Conservation (phyloP, 768 basidiomycete species). For the Boletus edulis region DNA sequence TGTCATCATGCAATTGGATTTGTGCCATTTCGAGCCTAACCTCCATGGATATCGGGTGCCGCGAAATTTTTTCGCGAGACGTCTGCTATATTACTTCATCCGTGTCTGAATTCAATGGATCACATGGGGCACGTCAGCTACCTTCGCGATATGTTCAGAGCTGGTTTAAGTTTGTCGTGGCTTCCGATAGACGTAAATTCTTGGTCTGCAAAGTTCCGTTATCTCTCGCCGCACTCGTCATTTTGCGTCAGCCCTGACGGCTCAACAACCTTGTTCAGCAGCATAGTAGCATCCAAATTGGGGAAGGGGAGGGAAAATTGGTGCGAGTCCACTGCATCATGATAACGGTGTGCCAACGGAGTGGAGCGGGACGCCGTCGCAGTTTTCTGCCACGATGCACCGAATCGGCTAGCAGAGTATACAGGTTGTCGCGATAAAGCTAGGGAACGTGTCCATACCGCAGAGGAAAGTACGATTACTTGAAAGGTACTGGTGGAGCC, state of each 20-base stretch:
- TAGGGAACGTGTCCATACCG: conserved; percentile 4
- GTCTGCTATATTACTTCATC: conserved; percentile 13
- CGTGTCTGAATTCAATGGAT: background rate
- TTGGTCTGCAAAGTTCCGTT: background rate
- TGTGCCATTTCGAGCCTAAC: conserved; percentile 1
- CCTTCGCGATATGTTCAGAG: background rate
- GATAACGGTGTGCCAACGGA: background rate
- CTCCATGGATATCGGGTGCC: background rate
- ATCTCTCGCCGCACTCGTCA: background rate
- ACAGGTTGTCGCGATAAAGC: conserved; percentile 2
- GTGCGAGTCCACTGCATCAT: background rate
- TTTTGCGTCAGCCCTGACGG: background rate
- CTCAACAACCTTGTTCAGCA: background rate
- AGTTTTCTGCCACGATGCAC: background rate
- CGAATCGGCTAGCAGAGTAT: background rate
- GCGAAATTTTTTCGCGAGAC: background rate
- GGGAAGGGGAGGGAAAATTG: background rate
- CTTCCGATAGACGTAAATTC: conserved; percentile 7
- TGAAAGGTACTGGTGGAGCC: background rate
- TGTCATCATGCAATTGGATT: conserved; percentile 12
- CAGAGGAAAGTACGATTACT: background rate
- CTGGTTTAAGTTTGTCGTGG: background rate
- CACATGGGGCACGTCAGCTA: background rate
- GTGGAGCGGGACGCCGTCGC: conserved; percentile 1
- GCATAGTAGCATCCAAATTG: background rate